These are phyloP conservation scores for Pseudonitzschia multistriata DNA, from an alignment of 108 stramenopile species.

Conservation along the genomic window DNA sequence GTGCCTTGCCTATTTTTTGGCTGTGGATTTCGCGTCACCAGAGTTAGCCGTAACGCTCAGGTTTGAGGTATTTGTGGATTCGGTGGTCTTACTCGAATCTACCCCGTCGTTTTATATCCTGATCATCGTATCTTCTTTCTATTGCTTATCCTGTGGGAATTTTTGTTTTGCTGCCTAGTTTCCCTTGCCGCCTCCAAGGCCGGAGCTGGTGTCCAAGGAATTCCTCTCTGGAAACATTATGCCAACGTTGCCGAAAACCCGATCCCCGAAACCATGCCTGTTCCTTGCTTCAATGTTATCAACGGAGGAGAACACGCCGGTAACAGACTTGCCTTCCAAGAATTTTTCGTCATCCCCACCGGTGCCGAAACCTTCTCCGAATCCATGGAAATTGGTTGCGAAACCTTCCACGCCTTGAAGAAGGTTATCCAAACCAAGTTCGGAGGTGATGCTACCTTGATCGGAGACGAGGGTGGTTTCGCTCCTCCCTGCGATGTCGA, in stretches of 20 bases:
- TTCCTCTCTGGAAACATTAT: constrained; percentile 99
- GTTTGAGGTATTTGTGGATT: too few relatives aligned
- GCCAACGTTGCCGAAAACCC: constrained; percentile 97
- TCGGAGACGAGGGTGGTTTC: constrained; percentile 99
- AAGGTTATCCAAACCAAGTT: constrained; percentile 98
- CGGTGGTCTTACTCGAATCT: too few relatives aligned
- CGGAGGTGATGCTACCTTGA: constrained; percentile 97
- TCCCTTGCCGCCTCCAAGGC: constrained; percentile 97
- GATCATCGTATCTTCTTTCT: too few relatives aligned
- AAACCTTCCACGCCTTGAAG: constrained; percentile 98
- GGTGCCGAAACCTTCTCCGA: constrained; percentile 93
- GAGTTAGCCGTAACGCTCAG: neutral
- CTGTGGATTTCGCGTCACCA: neutral
- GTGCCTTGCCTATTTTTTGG: constrained; percentile 3
- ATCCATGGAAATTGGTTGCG: constrained; percentile 97
- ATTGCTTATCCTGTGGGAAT: too few relatives aligned
- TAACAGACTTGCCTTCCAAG: constrained; percentile 98
- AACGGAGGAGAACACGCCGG: constrained; percentile 99
- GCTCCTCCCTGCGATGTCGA: constrained; percentile 94
- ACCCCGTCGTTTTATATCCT: too few relatives aligned
- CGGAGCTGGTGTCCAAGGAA: constrained; percentile 92
- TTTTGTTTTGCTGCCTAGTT: constrained; percentile 41
- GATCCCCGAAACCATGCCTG: constrained; percentile 89
- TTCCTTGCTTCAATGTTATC: constrained; percentile 99
- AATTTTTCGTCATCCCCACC: constrained; percentile 99